These are phyloP conservation scores for Daedalea quercina DNA, from an alignment of 768 basidiomycete species.

Conservation along the genomic window DNA sequence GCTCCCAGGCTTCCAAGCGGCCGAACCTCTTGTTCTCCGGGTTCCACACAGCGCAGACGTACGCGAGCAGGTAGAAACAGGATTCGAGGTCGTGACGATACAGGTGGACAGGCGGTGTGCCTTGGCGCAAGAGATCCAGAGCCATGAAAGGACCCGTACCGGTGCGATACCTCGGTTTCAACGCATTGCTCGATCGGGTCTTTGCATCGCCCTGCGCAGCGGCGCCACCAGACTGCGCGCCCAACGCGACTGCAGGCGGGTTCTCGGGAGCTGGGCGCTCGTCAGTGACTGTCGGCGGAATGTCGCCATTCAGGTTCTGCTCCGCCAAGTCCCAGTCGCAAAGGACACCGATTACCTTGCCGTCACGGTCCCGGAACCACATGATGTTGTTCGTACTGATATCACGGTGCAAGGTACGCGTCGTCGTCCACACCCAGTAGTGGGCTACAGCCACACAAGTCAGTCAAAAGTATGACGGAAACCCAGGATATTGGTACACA, in stretches of 20 bases:
- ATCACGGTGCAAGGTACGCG: slow-evolving; percentile 1
- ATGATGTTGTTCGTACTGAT: slow-evolving; percentile 6
- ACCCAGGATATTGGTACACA: background rate
- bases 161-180: slow-evolving; percentile 1
- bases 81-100: slow-evolving; percentile 5
- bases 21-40: no score
- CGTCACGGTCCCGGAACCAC: background rate
- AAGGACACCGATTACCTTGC: background rate
- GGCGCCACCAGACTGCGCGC: no score
- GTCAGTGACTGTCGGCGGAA: no score
- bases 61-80: slow-evolving; percentile 2
- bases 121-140: slow-evolving; percentile 2
- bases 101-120: background rate
- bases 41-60: no score
- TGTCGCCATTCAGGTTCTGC: no score
- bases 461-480: background rate
- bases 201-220: no score
- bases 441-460: background rate
- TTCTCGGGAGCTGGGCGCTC: no score
- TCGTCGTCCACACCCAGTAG: slow-evolving; percentile 2
- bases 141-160: slow-evolving; percentile 9
- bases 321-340: slow-evolving; percentile 5
- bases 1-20: no score
- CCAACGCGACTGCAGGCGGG: no score
- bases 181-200: no score